Evolutionary conservation across 1,284 basidiomycete genomes (phyloP).

Genomic region (Irpex lacteus): DNA sequence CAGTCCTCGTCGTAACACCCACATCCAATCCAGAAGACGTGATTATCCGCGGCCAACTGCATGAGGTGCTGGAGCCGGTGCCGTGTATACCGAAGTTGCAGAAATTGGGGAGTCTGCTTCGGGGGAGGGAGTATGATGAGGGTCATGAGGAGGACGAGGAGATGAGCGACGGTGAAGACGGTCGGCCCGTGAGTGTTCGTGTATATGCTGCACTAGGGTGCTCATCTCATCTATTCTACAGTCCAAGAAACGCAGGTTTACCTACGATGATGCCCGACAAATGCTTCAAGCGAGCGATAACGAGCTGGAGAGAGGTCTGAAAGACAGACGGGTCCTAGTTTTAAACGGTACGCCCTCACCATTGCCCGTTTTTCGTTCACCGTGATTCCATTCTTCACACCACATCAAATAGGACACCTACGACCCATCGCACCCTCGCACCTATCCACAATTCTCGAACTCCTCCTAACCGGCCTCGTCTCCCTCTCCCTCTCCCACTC

Average conservation of each 20-base stretch:
- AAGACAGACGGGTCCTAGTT: conserved; percentile 66
- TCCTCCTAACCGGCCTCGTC: conserved; percentile 69
- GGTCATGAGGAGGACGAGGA: conserved; percentile 45
- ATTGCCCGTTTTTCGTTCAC: no score
- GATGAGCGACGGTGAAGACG: conserved; percentile 31
- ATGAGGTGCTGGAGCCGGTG: conserved; percentile 76
- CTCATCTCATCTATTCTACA: conserved; percentile 8
- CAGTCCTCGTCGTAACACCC: conserved; percentile 70
- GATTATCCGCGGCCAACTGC: conserved; percentile 68
- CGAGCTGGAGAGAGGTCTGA: conserved; percentile 66
- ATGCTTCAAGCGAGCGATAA: conserved; percentile 78
- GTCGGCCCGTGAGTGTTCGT: conserved; percentile 13
- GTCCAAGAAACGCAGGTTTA: conserved; percentile 37
- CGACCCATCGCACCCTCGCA: conserved; percentile 66
- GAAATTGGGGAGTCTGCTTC: conserved; percentile 59
- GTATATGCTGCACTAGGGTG: neutral
- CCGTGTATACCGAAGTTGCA: conserved; percentile 73
- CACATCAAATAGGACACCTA: conserved; percentile 47
- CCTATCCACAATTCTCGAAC: conserved; percentile 68
- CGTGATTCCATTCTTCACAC: no score
- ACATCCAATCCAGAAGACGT: conserved; percentile 41
- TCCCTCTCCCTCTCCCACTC: conserved; percentile 50
- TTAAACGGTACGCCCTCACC: conserved; percentile 56
- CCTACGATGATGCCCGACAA: conserved; percentile 57
- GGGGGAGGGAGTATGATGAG: conserved; percentile 67